Conservation (phyloP, 441 rosid species). For the Erysimum cheiri region DNA sequence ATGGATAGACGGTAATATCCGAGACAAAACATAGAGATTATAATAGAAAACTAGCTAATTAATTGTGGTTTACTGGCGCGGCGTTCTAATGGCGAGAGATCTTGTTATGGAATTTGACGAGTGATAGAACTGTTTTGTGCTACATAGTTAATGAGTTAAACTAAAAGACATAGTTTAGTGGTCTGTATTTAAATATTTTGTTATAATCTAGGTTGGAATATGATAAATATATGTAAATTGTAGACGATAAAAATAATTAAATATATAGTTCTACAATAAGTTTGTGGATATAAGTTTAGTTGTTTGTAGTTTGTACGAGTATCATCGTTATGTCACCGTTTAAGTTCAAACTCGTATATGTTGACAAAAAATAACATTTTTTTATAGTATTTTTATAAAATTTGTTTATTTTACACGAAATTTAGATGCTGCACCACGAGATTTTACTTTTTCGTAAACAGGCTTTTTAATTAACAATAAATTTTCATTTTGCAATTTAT, state of each 20-base stretch:
- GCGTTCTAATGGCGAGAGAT: too few relatives aligned
- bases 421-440: neutral
- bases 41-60: neutral
- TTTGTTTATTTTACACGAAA: too few relatives aligned
- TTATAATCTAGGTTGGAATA: neutral
- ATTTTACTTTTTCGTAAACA: too few relatives aligned
- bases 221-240: neutral
- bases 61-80: neutral
- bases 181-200: neutral
- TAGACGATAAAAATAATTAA: neutral
- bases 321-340: too few relatives aligned
- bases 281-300: too few relatives aligned
- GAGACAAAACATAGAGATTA: neutral
- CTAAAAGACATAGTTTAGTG: neutral
- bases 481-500: neutral
- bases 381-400: too few relatives aligned
- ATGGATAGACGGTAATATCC: conserved; percentile 34
- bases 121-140: neutral
- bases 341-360: too few relatives aligned
- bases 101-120: neutral
- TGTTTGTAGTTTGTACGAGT: too few relatives aligned
- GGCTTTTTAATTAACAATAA: neutral
- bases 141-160: neutral
- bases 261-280: too few relatives aligned
- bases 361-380: too few relatives aligned